phyloP scores from a whole-genome alignment of 1,139 yeast species.

The Candida gigantensis region DNA sequence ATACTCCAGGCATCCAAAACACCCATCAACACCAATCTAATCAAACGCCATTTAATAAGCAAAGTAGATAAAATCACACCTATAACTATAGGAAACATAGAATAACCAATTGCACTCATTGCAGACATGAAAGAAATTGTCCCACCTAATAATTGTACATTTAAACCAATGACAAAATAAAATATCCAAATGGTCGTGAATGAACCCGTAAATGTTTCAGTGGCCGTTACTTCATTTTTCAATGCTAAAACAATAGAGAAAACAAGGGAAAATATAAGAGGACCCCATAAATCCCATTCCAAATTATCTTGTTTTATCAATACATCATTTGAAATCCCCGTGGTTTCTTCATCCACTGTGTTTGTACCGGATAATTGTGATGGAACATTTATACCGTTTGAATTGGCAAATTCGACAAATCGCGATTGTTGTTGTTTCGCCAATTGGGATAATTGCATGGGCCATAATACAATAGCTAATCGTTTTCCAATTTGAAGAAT shows the following conservation, averaged over 20 bases:
- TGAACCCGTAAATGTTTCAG: slow-evolving; percentile 52
- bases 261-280: slow-evolving; percentile 67
- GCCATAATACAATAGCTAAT: slow-evolving; percentile 73
- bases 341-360: slow-evolving; percentile 27
- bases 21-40: slow-evolving; percentile 55
- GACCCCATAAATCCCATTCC: slow-evolving; percentile 94
- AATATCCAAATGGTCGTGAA: slow-evolving; percentile 55
- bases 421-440: slow-evolving; percentile 48
- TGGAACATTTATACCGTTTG: slow-evolving; percentile 50
- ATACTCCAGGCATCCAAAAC: slow-evolving; percentile 71
- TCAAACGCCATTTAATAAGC: slow-evolving; percentile 49
- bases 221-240: slow-evolving; percentile 42
- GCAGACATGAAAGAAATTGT: slow-evolving; percentile 73
- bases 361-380: slow-evolving; percentile 32
- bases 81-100: slow-evolving; percentile 72
- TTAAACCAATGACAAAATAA: slow-evolving; percentile 59
- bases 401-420: slow-evolving; percentile 43
- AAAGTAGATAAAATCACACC: slow-evolving; percentile 65
- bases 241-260: slow-evolving; percentile 59
- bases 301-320: slow-evolving; percentile 33
- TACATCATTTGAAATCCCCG: slow-evolving; percentile 20
- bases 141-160: slow-evolving; percentile 77
- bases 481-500: slow-evolving; percentile 64
- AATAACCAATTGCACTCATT: slow-evolving; percentile 78
- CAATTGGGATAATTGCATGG: slow-evolving; percentile 47